Evolutionary conservation across 2,329 filamentous ascomycete species (phyloP), one percentile per base, ranked within the genome.

Genomic region (Pseudocercospora vitis): DNA sequence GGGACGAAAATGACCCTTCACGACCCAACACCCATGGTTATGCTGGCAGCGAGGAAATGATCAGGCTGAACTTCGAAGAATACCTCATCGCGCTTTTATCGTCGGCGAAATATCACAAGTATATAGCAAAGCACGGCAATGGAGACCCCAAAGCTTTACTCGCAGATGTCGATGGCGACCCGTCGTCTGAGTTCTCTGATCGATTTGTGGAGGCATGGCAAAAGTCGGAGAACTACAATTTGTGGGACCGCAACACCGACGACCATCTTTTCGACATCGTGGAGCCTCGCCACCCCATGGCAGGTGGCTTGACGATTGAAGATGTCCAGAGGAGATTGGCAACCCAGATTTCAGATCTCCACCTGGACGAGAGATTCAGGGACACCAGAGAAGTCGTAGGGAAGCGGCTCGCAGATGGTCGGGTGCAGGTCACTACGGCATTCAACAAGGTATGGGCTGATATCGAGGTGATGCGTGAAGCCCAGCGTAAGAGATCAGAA

Each of bases 11-110:
- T 3, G 92, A 97, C 66, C 94, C 94, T 0, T 83, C 84, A 58
- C 81, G 89, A 44, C 94, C 94, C n/a, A 96, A 91, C 66, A 95
- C 90, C 2, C 86, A 96, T 78, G 91, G 91, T 24, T 99, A 96
- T 67, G 85, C 90, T 31, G 94, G 94, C 24, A 96, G 91, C 58
- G 94, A 99, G 73, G 94, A 97, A 69, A 96, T 96, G 67, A 99
- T 99, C 4, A 84, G 94, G 24, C 83, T 96, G 33, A 92, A 97
- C 66, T 99, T 99, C 59, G 94, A 99, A 73, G 91, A 96, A 66
- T 99, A 99, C 68, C 81, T 99, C 4, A 81, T 97, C 19, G 89
- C 91, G 0, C 80, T 99, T 58, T 83, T 97, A 37, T 89, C 91
- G 0, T 85, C 89, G 0, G 87, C 91, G 62, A 96, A 96, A 70